Evolutionary conservation across 345 rosid genomes (phyloP).

Genomic region (Psidium guajava): DNA sequence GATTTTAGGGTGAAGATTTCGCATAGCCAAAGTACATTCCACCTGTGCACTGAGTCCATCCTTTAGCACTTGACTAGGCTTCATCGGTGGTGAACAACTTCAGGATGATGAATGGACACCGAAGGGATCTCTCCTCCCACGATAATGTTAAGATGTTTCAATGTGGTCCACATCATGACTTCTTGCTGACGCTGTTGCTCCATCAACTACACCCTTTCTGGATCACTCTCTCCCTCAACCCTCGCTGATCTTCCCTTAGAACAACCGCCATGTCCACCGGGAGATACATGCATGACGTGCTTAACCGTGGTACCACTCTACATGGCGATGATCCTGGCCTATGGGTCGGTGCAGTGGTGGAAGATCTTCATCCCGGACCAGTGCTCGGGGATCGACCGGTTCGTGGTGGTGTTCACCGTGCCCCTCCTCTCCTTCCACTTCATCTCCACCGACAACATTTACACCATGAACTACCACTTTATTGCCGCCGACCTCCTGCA

Average conservation of each 20-base stretch:
- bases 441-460: constrained; percentile 64
- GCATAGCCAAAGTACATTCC: too few relatives aligned
- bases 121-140: too few relatives aligned
- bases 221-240: too few relatives aligned
- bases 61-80: too few relatives aligned
- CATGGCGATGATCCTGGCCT: constrained; percentile 81
- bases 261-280: constrained; percentile 43
- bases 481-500: constrained; percentile 78
- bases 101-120: too few relatives aligned
- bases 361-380: constrained; percentile 78
- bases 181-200: too few relatives aligned
- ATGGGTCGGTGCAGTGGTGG: constrained; percentile 92
- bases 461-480: constrained; percentile 74
- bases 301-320: constrained; percentile 74
- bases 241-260: neutral
- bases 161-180: too few relatives aligned
- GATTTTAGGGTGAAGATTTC: too few relatives aligned
- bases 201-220: too few relatives aligned
- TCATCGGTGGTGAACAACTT: too few relatives aligned
- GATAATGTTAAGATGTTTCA: too few relatives aligned
- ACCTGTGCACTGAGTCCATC: too few relatives aligned
- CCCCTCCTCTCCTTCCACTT: constrained; percentile 80
- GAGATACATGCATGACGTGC: constrained; percentile 66
- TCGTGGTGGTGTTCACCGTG: constrained; percentile 78
- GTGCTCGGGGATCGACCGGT: constrained; percentile 82